phyloP scores from a whole-genome alignment of 495 filamentous ascomycete genomes.

The Penicillium tannophilum region DNA sequence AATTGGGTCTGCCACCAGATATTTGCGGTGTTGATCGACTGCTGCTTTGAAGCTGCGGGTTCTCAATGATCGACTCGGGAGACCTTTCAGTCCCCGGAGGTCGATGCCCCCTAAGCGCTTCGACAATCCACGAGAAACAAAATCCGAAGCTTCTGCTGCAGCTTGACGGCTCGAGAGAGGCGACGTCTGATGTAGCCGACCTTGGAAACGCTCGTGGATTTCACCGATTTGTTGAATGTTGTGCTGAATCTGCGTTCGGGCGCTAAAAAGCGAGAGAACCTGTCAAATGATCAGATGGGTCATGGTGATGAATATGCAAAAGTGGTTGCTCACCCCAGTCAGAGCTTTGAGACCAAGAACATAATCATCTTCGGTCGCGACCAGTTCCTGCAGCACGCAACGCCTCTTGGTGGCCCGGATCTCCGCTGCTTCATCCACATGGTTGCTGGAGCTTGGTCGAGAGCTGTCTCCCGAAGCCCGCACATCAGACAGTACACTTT shows the following conservation, averaged over 20 bases:
- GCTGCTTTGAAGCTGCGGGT: conserved; percentile 30
- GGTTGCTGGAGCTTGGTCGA: conserved; percentile 51
- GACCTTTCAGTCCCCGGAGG: conserved; percentile 27
- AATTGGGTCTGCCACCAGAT: conserved; percentile 66
- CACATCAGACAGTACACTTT: conserved; percentile 55
- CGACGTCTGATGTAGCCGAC: conserved; percentile 32
- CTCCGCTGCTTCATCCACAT: conserved; percentile 69
- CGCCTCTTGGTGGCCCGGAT: conserved; percentile 73
- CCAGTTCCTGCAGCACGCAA: conserved; percentile 78
- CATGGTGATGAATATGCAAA: not conserved
- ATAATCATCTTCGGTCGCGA: conserved; percentile 86
- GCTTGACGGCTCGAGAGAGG: conserved; percentile 29
- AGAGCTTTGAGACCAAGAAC: conserved; percentile 83
- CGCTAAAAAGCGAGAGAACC: conserved; percentile 41
- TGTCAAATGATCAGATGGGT: not conserved
- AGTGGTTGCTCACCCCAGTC: conserved; percentile 63
- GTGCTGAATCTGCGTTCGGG: conserved; percentile 42
- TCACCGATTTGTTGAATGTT: conserved; percentile 46
- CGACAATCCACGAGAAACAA: conserved; percentile 21
- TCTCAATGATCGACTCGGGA: conserved; percentile 35
- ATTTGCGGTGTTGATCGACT: conserved; percentile 30
- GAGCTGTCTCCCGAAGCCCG: conserved; percentile 70
- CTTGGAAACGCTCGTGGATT: conserved; percentile 47
- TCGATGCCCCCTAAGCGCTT: conserved; percentile 30
- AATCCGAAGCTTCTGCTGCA: conserved; percentile 22